Percentiles rank a stretch among this genome's conserved stretches.
Evolutionary conservation across 1,139 yeast species (phyloP).

Genomic region (Torulaspora globosa): DNA sequence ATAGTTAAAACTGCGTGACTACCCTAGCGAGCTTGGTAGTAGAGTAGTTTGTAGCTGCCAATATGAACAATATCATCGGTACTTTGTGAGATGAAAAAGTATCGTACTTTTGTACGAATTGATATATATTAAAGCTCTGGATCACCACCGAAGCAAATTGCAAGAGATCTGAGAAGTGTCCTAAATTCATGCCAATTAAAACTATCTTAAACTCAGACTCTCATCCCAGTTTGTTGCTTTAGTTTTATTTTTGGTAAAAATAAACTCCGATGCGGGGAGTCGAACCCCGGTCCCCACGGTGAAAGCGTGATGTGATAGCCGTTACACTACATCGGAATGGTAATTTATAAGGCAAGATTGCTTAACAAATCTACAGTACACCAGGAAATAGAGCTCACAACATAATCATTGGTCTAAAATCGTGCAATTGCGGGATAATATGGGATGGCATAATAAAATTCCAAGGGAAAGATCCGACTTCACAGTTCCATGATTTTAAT

Average conservation of each 20-base stretch:
- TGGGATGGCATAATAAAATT: no score
- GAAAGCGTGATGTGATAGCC: constrained; percentile 38
- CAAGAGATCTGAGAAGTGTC: background rate
- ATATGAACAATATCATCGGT: background rate
- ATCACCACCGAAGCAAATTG: background rate
- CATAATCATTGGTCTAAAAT: no score
- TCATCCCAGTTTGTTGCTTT: background rate
- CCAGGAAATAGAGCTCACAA: no score
- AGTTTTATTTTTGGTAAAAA: background rate
- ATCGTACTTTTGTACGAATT: background rate
- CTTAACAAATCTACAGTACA: no score
- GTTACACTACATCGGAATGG: constrained; percentile 35
- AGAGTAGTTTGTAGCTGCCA: background rate
- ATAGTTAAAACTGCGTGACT: background rate
- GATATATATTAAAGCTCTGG: background rate
- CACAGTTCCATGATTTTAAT: no score
- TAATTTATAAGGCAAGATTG: background rate
- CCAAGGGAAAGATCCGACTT: no score
- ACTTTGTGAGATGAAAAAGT: background rate
- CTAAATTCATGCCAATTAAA: no score
- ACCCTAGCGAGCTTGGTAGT: background rate
- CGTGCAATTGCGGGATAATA: no score
- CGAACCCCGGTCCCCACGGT: constrained; percentile 39
- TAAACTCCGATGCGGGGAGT: constrained; percentile 36
- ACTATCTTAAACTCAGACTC: no score